Evolutionary conservation across 2,329 filamentous ascomycete genomes (phyloP).

Genomic region (Pseudogymnoascus sp.): DNA sequence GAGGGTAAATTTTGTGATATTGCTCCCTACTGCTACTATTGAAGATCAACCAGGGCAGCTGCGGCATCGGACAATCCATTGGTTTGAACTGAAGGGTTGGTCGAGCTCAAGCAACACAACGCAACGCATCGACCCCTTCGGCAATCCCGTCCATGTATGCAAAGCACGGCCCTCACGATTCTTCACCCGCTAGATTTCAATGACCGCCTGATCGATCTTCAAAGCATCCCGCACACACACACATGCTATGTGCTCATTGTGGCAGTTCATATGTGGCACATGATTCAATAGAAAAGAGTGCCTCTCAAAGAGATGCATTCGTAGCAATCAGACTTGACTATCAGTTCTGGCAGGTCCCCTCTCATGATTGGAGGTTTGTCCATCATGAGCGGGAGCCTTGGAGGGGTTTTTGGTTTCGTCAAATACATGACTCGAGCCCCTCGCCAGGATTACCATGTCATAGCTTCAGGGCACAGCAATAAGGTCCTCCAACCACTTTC

Average conservation of each 20-base stretch:
- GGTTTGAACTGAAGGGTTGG: neutral
- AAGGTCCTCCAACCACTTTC: neutral
- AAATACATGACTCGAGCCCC: neutral
- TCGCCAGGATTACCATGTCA: neutral
- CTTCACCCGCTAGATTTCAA: neutral
- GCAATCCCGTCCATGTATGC: neutral
- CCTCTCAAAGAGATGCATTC: neutral
- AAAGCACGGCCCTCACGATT: neutral
- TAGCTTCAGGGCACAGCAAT: neutral
- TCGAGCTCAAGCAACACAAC: neutral
- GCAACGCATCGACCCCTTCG: neutral
- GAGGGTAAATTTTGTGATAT: neutral
- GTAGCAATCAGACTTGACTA: neutral
- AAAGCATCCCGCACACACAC: neutral
- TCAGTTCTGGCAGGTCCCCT: neutral
- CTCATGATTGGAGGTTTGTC: neutral
- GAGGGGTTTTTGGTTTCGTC: neutral
- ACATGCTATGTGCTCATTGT: neutral
- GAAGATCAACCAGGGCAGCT: neutral
- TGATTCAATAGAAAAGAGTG: neutral
- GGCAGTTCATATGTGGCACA: neutral
- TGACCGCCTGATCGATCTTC: constrained; percentile 2
- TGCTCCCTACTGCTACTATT: neutral
- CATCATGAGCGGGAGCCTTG: neutral
- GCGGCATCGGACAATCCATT: neutral